phyloP scores from a whole-genome alignment of 331 rosid genomes.

The Spiraea crenata region DNA sequence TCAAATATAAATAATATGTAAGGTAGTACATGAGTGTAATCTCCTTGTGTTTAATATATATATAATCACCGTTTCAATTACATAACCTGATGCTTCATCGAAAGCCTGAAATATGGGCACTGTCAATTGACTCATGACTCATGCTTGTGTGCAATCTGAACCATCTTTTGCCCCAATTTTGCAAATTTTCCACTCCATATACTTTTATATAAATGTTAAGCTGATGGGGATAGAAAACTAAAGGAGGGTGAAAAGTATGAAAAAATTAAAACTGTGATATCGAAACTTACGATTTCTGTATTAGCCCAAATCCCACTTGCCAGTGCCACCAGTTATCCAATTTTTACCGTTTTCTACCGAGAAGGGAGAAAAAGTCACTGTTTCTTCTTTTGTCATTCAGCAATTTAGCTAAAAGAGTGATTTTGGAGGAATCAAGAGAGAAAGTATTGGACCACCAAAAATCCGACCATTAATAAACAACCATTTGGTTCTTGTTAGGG shows the following conservation, averaged over 20 bases:
- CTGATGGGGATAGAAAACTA: no score
- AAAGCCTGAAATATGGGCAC: no score
- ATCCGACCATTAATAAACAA: conserved; percentile 37
- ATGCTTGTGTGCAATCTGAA: no score
- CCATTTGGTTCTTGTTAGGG: conserved; percentile 50
- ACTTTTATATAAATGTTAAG: no score
- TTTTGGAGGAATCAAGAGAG: background rate
- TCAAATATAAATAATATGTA: no score
- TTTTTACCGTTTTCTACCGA: conserved; percentile 39
- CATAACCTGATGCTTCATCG: no score
- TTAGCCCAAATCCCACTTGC: conserved; percentile 30
- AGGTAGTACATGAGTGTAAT: no score
- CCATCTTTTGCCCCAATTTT: no score
- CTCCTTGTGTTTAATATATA: no score
- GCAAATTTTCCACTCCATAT: no score
- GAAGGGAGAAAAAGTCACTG: conserved; percentile 62
- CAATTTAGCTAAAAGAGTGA: conserved; percentile 15
- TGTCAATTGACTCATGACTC: no score
- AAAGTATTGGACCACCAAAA: conserved; percentile 32
- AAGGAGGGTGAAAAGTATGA: background rate
- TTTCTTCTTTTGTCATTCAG: conserved; percentile 74
- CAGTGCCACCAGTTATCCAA: conserved; percentile 8
- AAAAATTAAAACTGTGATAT: conserved; percentile 21
- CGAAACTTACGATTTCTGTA: background rate
- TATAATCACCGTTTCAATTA: no score